These are phyloP conservation scores for Rhododendron ovatum DNA, from an alignment of 148 eudicot genomes.

Conservation along the genomic window DNA sequence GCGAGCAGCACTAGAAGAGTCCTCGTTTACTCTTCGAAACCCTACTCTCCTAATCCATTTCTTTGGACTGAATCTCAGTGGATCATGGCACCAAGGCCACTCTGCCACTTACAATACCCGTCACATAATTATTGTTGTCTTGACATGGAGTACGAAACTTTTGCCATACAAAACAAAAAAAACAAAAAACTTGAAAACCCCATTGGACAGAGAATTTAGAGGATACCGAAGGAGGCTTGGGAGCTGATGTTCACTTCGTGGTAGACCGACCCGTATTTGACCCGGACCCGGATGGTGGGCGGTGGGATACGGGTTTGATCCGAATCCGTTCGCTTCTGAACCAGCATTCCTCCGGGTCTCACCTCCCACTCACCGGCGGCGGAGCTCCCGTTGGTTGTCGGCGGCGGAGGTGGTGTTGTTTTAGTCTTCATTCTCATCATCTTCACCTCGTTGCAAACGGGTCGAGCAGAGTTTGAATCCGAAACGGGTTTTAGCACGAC, in stretches of 20 bases:
- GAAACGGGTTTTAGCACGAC: neutral
- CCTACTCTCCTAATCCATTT: too few relatives aligned
- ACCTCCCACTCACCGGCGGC: conserved; percentile 65
- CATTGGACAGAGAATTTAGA: neutral
- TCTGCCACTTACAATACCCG: too few relatives aligned
- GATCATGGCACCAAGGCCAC: too few relatives aligned
- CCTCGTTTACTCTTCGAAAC: too few relatives aligned
- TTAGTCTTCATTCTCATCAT: conserved; percentile 85
- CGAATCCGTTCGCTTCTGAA: conserved; percentile 62
- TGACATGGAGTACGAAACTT: too few relatives aligned
- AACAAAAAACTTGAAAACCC: too few relatives aligned
- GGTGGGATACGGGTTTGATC: conserved; percentile 43
- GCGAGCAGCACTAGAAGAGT: too few relatives aligned
- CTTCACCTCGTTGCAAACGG: neutral
- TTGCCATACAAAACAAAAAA: neutral
- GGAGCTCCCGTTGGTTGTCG: conserved; percentile 21
- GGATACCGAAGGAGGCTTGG: conserved; percentile 74
- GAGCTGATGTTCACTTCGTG: conserved; percentile 72
- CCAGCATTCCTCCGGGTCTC: conserved; percentile 89
- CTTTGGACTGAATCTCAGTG: too few relatives aligned
- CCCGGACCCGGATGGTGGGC: conserved; percentile 71
- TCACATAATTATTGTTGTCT: too few relatives aligned
- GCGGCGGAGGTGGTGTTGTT: conserved; percentile 15
- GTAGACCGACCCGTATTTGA: conserved; percentile 58
- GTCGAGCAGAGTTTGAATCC: neutral